phyloP scores from a whole-genome alignment of 352 stramenopile genomes.

The Phytophthora europaea region DNA sequence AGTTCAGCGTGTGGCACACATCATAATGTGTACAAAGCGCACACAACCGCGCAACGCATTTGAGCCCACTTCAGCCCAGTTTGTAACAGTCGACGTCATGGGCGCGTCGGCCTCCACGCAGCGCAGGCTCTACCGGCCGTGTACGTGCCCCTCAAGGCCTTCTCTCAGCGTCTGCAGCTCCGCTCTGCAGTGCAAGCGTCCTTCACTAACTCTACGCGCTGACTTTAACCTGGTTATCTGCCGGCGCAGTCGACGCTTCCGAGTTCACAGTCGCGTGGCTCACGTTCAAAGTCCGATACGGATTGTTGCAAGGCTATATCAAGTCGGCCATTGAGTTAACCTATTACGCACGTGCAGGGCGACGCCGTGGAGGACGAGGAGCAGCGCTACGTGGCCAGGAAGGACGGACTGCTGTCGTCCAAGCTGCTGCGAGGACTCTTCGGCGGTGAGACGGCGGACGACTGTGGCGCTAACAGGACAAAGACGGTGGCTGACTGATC shows the following conservation, averaged over 20 bases:
- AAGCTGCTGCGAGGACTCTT: conserved; percentile 84
- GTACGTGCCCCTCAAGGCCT: conserved; percentile 40
- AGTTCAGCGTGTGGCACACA: conserved; percentile 3
- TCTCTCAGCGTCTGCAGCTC: not conserved
- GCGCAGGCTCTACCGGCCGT: conserved; percentile 62
- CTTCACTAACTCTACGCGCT: not conserved
- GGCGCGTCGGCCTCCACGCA: conserved; percentile 55
- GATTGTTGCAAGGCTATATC: not conserved
- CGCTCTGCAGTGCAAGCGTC: not conserved
- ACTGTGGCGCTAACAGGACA: not conserved
- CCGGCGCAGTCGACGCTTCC: conserved; percentile 63
- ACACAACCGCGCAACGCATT: conserved; percentile 26
- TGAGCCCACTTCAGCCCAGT: conserved; percentile 20
- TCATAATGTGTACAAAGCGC: conserved; percentile 1
- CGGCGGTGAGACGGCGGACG: conserved; percentile 51
- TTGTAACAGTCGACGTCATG: conserved; percentile 49
- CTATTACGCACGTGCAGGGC: conserved; percentile 42
- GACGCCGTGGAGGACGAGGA: conserved; percentile 76
- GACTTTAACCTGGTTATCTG: conserved; percentile 15
- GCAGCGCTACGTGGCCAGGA: conserved; percentile 73
- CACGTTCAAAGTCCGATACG: conserved; percentile 79
- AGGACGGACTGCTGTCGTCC: conserved; percentile 74
- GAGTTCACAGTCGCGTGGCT: conserved; percentile 90
- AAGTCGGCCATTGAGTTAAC: not conserved
- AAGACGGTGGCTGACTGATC: no score